Evolutionary conservation across 495 filamentous ascomycete genomes (phyloP).

Genomic region (Cetradonia linearis): DNA sequence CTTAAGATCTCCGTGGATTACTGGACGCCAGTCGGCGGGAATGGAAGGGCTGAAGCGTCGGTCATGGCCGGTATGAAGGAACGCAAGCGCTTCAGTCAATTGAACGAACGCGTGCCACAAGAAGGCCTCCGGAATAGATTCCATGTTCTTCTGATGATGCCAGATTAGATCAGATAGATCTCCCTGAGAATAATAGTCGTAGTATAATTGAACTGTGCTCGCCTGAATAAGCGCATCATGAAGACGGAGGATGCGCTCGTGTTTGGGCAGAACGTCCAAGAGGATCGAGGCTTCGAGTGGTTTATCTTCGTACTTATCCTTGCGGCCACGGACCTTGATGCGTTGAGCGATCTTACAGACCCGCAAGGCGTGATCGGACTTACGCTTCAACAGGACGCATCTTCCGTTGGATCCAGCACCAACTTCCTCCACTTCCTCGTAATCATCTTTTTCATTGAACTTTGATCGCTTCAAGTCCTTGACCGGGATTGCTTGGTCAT

Average conservation of each 20-base stretch:
- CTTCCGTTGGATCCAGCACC: constrained; percentile 12
- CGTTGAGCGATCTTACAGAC: constrained; percentile 12
- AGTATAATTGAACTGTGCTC: constrained; percentile 16
- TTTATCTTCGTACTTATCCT: background rate
- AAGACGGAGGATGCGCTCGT: constrained; percentile 16
- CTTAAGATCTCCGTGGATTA: constrained; percentile 22
- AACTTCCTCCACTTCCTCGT: constrained; percentile 1
- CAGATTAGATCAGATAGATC: constrained; percentile 9
- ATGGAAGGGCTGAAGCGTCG: background rate
- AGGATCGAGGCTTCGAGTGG: constrained; percentile 15
- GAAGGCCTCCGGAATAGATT: constrained; percentile 14
- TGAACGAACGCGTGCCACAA: constrained; percentile 20
- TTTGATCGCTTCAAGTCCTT: constrained; percentile 5
- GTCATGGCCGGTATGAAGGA: constrained; percentile 17
- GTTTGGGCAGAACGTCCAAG: constrained; percentile 8
- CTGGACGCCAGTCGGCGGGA: constrained; percentile 5
- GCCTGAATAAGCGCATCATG: background rate
- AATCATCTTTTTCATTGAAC: constrained; percentile 8
- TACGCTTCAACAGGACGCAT: constrained; percentile 11
- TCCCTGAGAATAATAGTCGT: constrained; percentile 17
- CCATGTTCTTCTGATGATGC: background rate
- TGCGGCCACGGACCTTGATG: background rate
- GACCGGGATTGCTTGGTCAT: background rate
- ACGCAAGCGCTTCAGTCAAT: constrained; percentile 15
- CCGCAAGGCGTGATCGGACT: constrained; percentile 9